These are phyloP conservation scores for Hydrangea macrophylla DNA, from an alignment of 148 eudicot species.

Conservation along the genomic window DNA sequence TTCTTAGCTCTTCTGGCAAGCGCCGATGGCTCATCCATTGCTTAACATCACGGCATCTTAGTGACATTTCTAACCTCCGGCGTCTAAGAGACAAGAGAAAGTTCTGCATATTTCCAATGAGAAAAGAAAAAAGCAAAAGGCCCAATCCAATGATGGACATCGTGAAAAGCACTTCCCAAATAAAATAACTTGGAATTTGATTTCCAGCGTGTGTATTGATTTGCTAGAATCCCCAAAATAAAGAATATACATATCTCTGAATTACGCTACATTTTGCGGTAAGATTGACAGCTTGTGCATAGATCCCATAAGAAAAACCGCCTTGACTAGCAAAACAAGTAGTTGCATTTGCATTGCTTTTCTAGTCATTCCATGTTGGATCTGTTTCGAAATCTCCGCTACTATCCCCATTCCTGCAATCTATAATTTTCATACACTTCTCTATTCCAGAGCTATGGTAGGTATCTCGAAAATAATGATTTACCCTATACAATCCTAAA, in stretches of 20 bases:
- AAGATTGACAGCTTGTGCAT: slow-evolving; percentile 52
- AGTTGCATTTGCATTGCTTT: slow-evolving; percentile 24
- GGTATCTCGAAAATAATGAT: slow-evolving; percentile 70
- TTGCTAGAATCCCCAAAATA: slow-evolving; percentile 96
- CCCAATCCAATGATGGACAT: slow-evolving; percentile 77
- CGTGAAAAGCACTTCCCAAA: slow-evolving; percentile 77
- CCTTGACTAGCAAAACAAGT: slow-evolving; percentile 33
- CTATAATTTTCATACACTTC: slow-evolving; percentile 41
- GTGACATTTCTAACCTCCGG: slow-evolving; percentile 70
- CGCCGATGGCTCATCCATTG: slow-evolving; percentile 94
- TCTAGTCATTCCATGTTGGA: slow-evolving; percentile 50
- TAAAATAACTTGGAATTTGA: slow-evolving; percentile 66
- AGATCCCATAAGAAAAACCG: slow-evolving; percentile 62
- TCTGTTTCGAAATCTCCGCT: background rate
- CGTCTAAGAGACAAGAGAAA: slow-evolving; percentile 85
- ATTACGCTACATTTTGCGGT: slow-evolving; percentile 31
- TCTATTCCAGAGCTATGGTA: slow-evolving; percentile 28
- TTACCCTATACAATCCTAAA: slow-evolving; percentile 79
- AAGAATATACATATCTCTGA: slow-evolving; percentile 63
- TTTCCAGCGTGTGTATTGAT: slow-evolving; percentile 88
- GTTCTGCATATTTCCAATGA: slow-evolving; percentile 89
- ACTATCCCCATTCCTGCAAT: slow-evolving; percentile 51
- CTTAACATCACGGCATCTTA: slow-evolving; percentile 81
- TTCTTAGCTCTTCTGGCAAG: slow-evolving; percentile 61
- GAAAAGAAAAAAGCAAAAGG: slow-evolving; percentile 71